Conservation (phyloP, 257 asterid species). For the Euphrasia confusa region DNA sequence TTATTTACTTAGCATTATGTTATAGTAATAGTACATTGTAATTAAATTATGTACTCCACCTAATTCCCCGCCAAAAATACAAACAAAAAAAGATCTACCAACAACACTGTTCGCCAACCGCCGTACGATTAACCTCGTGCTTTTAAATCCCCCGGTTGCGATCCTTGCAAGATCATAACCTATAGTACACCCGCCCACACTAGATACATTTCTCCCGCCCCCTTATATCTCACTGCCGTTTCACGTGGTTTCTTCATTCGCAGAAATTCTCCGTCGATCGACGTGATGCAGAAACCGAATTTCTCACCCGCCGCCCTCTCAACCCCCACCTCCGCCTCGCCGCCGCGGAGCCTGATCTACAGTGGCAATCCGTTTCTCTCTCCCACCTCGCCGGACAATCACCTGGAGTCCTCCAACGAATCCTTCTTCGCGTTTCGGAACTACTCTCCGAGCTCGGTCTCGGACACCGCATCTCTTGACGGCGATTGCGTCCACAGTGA, state of each 20-base stretch:
- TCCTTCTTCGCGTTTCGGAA: constrained; percentile 44
- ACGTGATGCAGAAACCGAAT: constrained; percentile 44
- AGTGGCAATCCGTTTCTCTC: constrained; percentile 40
- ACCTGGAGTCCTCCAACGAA: constrained; percentile 38
- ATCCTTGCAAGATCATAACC: constrained; percentile 6
- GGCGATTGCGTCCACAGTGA: constrained; percentile 42
- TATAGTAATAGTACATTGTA: no score
- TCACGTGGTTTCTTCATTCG: not conserved
- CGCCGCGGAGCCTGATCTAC: constrained; percentile 29
- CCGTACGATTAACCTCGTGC: not conserved
- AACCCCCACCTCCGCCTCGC: constrained; percentile 23
- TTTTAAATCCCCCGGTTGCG: not conserved
- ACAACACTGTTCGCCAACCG: constrained; percentile 13
- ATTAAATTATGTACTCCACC: constrained; percentile 19
- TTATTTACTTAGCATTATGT: no score
- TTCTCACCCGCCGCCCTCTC: constrained; percentile 22
- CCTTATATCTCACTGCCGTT: not conserved
- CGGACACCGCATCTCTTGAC: constrained; percentile 44
- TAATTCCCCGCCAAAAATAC: constrained; percentile 14
- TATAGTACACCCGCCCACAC: constrained; percentile 23
- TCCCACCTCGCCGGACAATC: constrained; percentile 38
- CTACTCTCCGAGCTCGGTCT: constrained; percentile 38
- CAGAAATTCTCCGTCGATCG: constrained; percentile 13
- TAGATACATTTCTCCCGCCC: constrained; percentile 18
- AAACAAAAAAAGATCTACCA: constrained; percentile 8